Conservation (phyloP, 139 green algal genomes). For the Chlorella sorokiniana region DNA sequence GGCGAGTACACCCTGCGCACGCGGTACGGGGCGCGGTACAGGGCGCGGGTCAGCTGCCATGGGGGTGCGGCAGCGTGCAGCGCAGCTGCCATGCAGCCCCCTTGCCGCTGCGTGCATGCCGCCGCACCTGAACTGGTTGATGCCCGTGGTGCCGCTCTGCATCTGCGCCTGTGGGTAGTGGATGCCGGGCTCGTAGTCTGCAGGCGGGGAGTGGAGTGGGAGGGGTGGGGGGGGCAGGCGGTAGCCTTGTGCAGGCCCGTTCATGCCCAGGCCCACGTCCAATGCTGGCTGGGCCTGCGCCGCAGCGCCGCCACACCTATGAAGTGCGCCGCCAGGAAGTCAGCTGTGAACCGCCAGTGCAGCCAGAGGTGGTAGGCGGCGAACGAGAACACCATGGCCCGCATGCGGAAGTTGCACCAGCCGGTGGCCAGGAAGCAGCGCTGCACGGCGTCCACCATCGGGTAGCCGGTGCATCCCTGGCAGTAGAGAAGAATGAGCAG, state of each 20-base stretch:
- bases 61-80: not conserved
- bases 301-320: not conserved
- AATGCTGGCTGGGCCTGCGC: too few species aligned
- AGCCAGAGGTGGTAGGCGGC: slow-evolving; percentile 6
- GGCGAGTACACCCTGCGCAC: not conserved
- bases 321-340: slow-evolving; percentile 14
- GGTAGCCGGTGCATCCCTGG: slow-evolving; percentile 8
- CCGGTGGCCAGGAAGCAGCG: not conserved
- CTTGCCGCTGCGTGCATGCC: not conserved
- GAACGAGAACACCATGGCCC: slow-evolving; percentile 3
- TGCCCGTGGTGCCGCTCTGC: slow-evolving; percentile 13
- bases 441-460: slow-evolving; percentile 8
- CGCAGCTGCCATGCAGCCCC: not conserved
- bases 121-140: slow-evolving; percentile 1
- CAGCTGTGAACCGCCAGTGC: slow-evolving; percentile 5
- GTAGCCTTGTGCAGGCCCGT: not conserved
- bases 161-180: slow-evolving; percentile 13
- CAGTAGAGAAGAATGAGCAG: not conserved
- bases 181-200: slow-evolving; percentile 9
- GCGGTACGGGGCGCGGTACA: not conserved
- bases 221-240: not conserved
- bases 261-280: too few species aligned
- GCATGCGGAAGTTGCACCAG: slow-evolving; percentile 17
- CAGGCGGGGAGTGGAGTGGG: not conserved
- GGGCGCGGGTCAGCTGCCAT: too few species aligned